Base-by-base conservation (phyloP, 768 basidiomycete species). In the Tremella mesenterica region DNA sequence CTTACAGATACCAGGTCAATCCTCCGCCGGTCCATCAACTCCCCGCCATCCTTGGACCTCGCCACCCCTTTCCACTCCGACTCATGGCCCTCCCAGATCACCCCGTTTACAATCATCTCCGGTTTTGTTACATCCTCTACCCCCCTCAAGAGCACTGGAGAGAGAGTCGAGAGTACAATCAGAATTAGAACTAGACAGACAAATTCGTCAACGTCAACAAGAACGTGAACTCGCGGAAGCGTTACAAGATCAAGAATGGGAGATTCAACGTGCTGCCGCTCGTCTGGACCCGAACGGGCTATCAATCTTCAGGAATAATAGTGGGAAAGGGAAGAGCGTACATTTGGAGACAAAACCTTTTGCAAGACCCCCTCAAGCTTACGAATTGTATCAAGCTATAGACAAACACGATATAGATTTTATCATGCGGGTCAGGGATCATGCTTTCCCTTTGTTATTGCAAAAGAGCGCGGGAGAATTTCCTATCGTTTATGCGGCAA, bases 401-500 rank as follows among this genome's bases (percentile, higher is more conserved):
- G 92, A 97, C 62, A 77, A 78, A 31, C 85, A 85, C 65, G 86
- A 96, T 73, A 76, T 93, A 81, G 83, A 71, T 18, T 71, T 64
- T 50, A 71, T 73, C 54, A 71, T 71, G 67, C 21, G 72, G 25
- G 70, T 71, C 1, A 56, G 71, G 50, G 59, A 70, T 55, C 58
- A 63, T 39, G 58, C 66, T 4, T 73, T 75, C 48, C 56, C 61
- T 83, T 77, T 92, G 25, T 77, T 96, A 5, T 76, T 93, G n/a
- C 84, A 83, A 52, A 87, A 86, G 67, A 83, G 83, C 31, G 89
- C 88, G 2, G 85, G 86, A 34, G 82, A 83, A 21, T 90, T 90
- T 1, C 91, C 92, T 6, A 80, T 97, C 13, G 80, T 95, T 6
- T 89, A 96, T 67, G 88, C 90, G 0, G 88, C 93, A 56, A 62